phyloP scores from a whole-genome alignment of 306 rosid species.

The Quercus engelmannii region DNA sequence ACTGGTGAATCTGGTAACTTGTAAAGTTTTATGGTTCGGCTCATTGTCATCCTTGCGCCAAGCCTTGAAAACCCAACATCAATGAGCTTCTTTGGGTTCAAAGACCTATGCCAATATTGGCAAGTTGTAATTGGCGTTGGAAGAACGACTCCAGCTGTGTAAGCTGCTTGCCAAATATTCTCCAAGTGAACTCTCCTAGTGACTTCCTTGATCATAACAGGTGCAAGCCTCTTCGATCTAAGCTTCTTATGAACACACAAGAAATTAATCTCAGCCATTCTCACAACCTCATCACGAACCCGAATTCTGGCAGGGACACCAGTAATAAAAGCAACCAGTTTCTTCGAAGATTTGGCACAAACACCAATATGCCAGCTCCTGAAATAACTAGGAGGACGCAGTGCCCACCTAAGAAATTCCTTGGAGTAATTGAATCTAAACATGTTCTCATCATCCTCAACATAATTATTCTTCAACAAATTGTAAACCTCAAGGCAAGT shows the following conservation, averaged over 20 bases:
- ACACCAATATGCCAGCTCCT: slow-evolving; percentile 81
- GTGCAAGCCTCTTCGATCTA: slow-evolving; percentile 74
- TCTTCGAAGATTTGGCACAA: slow-evolving; percentile 56
- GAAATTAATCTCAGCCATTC: slow-evolving; percentile 84
- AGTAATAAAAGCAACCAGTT: slow-evolving; percentile 75
- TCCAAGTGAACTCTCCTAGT: slow-evolving; percentile 88
- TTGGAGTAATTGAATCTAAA: slow-evolving; percentile 77
- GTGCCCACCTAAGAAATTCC: slow-evolving; percentile 75
- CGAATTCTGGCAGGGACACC: slow-evolving; percentile 80
- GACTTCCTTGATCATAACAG: slow-evolving; percentile 86
- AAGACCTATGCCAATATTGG: slow-evolving; percentile 83
- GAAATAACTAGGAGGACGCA: slow-evolving; percentile 63
- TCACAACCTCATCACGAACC: slow-evolving; percentile 48
- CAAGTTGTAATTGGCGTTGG: slow-evolving; percentile 71
- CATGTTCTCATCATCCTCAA: slow-evolving; percentile 75
- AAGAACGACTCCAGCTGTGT: slow-evolving; percentile 87
- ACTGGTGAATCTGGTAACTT: slow-evolving; percentile 57
- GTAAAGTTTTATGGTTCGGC: slow-evolving; percentile 74
- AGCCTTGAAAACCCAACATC: slow-evolving; percentile 89
- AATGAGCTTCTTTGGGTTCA: slow-evolving; percentile 85
- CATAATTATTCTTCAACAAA: slow-evolving; percentile 65
- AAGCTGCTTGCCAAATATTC: slow-evolving; percentile 82
- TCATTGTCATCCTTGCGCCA: slow-evolving; percentile 91
- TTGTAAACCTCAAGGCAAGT: slow-evolving; percentile 55
- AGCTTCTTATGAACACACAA: slow-evolving; percentile 86